Evolutionary conservation across 2,329 filamentous ascomycete species (phyloP).

Genomic region (Penicillium hordei): DNA sequence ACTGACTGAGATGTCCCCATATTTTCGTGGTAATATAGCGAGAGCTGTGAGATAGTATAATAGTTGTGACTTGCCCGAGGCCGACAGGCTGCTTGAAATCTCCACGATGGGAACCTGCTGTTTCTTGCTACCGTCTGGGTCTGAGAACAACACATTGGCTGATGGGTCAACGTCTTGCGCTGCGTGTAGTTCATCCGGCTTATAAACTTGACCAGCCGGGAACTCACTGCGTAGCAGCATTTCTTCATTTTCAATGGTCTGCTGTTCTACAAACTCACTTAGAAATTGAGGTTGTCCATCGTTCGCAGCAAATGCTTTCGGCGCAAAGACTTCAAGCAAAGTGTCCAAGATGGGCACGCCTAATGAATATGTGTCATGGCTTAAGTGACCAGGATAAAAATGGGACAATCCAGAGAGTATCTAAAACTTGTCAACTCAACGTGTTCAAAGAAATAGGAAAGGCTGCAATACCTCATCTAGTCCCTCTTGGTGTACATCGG

Average conservation of each 20-base stretch:
- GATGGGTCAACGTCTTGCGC: not conserved
- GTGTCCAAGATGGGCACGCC: slow-evolving; percentile 51
- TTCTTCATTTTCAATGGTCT: slow-evolving; percentile 12
- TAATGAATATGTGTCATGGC: slow-evolving; percentile 31
- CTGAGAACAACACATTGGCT: slow-evolving; percentile 9
- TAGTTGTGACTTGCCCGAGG: slow-evolving; percentile 59
- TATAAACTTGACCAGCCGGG: not conserved
- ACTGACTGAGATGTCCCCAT: slow-evolving; percentile 33
- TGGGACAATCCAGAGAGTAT: slow-evolving; percentile 33
- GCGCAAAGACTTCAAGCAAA: slow-evolving; percentile 40
- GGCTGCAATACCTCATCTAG: slow-evolving; percentile 49
- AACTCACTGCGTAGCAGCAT: slow-evolving; percentile 15
- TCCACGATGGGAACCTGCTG: slow-evolving; percentile 48
- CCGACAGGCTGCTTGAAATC: slow-evolving; percentile 52
- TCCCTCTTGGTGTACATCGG: slow-evolving; percentile 50
- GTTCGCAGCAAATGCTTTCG: slow-evolving; percentile 13
- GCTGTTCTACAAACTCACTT: not conserved
- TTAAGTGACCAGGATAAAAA: slow-evolving; percentile 23
- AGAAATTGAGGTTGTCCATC: slow-evolving; percentile 1
- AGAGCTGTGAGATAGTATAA: slow-evolving; percentile 57
- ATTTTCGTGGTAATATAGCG: slow-evolving; percentile 50
- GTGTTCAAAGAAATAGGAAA: not conserved
- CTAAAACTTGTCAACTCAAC: slow-evolving; percentile 8
- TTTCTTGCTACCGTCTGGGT: slow-evolving; percentile 8
- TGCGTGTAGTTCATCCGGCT: not conserved